phyloP scores from a whole-genome alignment of 2,329 filamentous ascomycete species.

The Fusarium sterilihyphosum region DNA sequence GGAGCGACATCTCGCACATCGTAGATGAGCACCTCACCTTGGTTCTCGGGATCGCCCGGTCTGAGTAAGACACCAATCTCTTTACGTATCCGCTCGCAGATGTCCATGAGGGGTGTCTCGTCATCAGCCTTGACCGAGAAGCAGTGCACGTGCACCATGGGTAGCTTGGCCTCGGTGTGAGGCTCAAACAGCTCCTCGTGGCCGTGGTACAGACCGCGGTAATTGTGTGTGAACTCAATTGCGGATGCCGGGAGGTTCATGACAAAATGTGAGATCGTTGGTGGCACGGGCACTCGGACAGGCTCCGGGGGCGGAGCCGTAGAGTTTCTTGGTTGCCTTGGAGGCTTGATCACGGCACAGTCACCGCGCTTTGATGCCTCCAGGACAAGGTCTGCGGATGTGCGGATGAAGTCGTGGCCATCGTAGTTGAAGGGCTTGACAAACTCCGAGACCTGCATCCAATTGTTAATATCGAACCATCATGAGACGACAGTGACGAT shows the following conservation, averaged over 20 bases:
- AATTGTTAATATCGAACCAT: constrained; percentile 12
- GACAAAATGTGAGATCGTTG: constrained; percentile 89
- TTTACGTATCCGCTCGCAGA: constrained; percentile 53
- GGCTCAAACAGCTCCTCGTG: constrained; percentile 73
- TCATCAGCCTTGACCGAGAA: constrained; percentile 86
- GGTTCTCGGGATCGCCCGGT: constrained; percentile 57
- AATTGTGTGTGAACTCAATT: constrained; percentile 77
- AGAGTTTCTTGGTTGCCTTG: constrained; percentile 51
- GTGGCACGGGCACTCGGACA: constrained; percentile 67
- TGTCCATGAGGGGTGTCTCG: constrained; percentile 68
- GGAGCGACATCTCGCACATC: constrained; percentile 90
- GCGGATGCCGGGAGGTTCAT: constrained; percentile 97
- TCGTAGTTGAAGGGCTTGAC: constrained; percentile 85
- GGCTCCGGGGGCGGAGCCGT: constrained; percentile 50
- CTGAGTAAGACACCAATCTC: constrained; percentile 54
- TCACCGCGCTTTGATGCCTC: constrained; percentile 61
- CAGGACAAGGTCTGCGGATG: constrained; percentile 70
- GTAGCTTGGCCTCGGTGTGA: constrained; percentile 69
- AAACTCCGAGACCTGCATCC: constrained; percentile 66
- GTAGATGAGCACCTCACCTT: constrained; percentile 65
- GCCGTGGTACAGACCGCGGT: constrained; percentile 79
- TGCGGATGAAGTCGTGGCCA: constrained; percentile 81
- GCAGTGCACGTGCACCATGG: constrained; percentile 93
- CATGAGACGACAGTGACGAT: neutral
- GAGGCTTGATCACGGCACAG: constrained; percentile 61